Evolutionary conservation across 495 filamentous ascomycete genomes (phyloP).

Genomic region (Penicillium daleae): DNA sequence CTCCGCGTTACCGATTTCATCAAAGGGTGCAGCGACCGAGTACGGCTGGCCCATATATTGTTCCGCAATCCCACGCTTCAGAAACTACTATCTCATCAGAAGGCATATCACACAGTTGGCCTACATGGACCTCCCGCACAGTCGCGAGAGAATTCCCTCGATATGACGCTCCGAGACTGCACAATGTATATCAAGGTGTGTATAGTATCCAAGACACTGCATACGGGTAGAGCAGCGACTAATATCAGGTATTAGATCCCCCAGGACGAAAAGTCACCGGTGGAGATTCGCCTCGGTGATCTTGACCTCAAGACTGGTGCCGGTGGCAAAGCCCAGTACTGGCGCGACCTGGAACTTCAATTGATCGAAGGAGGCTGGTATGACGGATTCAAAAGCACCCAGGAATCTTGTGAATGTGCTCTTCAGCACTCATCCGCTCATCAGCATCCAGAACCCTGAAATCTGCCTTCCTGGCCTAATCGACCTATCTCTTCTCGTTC

Average conservation of each 20-base stretch:
- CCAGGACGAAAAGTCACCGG: constrained; percentile 36
- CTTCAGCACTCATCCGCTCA: constrained; percentile 14
- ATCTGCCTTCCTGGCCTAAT: background rate
- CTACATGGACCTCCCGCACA: constrained; percentile 36
- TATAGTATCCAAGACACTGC: background rate
- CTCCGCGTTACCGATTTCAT: constrained; percentile 41
- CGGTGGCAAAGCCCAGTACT: constrained; percentile 71
- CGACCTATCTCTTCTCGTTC: background rate
- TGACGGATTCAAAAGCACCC: constrained; percentile 42
- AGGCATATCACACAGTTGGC: constrained; percentile 39
- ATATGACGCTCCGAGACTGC: constrained; percentile 91
- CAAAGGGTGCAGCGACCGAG: constrained; percentile 41
- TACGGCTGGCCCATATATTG: constrained; percentile 41
- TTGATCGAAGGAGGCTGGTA: constrained; percentile 80
- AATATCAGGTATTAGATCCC: constrained; percentile 26
- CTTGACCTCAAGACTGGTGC: constrained; percentile 81
- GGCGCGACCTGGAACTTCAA: constrained; percentile 64
- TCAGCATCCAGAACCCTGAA: background rate
- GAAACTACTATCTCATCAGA: constrained; percentile 43
- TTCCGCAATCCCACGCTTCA: constrained; percentile 41
- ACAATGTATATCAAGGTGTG: constrained; percentile 76
- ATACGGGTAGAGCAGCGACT: background rate
- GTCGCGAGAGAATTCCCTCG: constrained; percentile 48
- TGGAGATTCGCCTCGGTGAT: constrained; percentile 82
- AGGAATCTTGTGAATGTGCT: constrained; percentile 38